phyloP scores from a whole-genome alignment of 2,329 filamentous ascomycete genomes.

The Ascochyta fabae region DNA sequence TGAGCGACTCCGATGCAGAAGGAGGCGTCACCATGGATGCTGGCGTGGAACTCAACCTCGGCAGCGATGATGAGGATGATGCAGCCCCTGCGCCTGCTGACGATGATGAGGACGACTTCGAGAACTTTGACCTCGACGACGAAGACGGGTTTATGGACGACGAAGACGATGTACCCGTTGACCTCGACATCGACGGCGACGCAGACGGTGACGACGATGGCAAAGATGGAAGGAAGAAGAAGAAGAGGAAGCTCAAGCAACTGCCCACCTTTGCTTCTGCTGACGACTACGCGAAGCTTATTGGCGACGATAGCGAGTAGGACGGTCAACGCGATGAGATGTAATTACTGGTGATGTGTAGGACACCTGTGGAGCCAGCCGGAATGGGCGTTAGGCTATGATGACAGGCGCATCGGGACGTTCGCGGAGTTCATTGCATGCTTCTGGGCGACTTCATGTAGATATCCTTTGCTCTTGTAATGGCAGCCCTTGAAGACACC shows the following conservation, averaged over 20 bases:
- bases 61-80: slow-evolving; percentile 57
- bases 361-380: slow-evolving; percentile 19
- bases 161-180: slow-evolving; percentile 62
- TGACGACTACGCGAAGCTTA: slow-evolving; percentile 89
- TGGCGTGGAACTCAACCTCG: slow-evolving; percentile 53
- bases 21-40: slow-evolving; percentile 51
- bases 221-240: slow-evolving; percentile 60
- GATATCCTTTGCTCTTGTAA: slow-evolving; percentile 44
- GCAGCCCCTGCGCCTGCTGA: slow-evolving; percentile 52
- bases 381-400: slow-evolving; percentile 18
- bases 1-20: slow-evolving; percentile 55
- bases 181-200: slow-evolving; percentile 52
- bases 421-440: slow-evolving; percentile 17
- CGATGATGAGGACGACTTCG: slow-evolving; percentile 47
- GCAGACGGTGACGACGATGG: slow-evolving; percentile 50
- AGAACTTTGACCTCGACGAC: slow-evolving; percentile 56
- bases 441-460: slow-evolving; percentile 30
- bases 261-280: slow-evolving; percentile 91
- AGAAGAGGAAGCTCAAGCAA: slow-evolving; percentile 84
- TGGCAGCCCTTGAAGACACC: slow-evolving; percentile 17
- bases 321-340: background rate
- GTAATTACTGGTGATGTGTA: slow-evolving; percentile 16
- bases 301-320: slow-evolving; percentile 61
- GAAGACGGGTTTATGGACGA: slow-evolving; percentile 63
- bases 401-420: slow-evolving; percentile 20